Base-by-base conservation (phyloP, 2,329 filamentous ascomycete species). In the Didymella sp. region DNA sequence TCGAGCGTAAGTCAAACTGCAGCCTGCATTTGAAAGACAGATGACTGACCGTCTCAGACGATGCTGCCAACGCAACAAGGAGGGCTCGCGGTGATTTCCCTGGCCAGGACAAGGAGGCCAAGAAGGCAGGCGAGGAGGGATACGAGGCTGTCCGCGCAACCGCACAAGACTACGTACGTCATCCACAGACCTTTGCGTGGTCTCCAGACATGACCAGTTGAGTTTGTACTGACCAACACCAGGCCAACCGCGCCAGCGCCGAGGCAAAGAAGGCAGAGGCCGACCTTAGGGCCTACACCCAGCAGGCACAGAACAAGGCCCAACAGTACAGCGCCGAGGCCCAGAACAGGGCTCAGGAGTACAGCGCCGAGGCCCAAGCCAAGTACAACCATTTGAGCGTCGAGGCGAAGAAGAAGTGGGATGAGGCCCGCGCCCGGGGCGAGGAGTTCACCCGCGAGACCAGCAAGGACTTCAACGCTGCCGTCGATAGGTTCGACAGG, bases 401-500 rank as follows among this genome's bases (percentile, higher is more conserved):
- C 47, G 85, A 84, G 67, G 83, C 88, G 61, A 87, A 87, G 76
- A 82, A 82, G 63, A 82, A 81, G 72, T 71, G 89, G 65, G 84
- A 87, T 37, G 83, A 88, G 59, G 79, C 87, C 28, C 77, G 89
- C 68, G 59, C 37, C 17, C 86, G 88, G 74, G 90, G 92, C 71
- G 64, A 67, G 54, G 56, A 55, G 53, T 62, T 66, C 51, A 60
- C 63, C 24, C 61, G 59, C 40, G 51, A 59, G 50, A 86, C 82
- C 2, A 77, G 79, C 59, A 78, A 75, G 57, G 78, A 83, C 53
- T 61, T 85, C 63, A 80, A 83, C 65, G 72, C 73, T 42, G 80
- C 81, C 9, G 79, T 95, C 48, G 89, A 97, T 77, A 86, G 89
- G 76, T 88, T 93, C 69, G 93, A 96, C 79, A 85, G 87, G 70